phyloP scores from a whole-genome alignment of 495 filamentous ascomycete genomes.

The Beverwykella pulmonaria region DNA sequence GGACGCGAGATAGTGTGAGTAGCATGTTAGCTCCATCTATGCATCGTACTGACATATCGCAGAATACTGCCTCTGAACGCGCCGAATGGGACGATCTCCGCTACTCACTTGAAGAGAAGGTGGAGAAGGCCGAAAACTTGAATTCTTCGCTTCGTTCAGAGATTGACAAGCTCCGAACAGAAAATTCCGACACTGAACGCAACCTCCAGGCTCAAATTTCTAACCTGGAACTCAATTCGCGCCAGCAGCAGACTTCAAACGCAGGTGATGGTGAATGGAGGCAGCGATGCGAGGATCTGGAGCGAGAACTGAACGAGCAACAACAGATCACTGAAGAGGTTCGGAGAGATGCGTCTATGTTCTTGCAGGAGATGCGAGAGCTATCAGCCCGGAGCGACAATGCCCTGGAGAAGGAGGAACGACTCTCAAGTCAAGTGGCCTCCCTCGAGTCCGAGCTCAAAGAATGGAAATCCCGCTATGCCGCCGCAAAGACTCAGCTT shows the following conservation, averaged over 20 bases:
- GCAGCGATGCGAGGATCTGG: slow-evolving; percentile 63
- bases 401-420: slow-evolving; percentile 80
- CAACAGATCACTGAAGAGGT: slow-evolving; percentile 89
- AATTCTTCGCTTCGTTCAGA: slow-evolving; percentile 77
- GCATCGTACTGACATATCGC: slow-evolving; percentile 3
- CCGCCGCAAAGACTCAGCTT: slow-evolving; percentile 81
- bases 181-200: slow-evolving; percentile 65
- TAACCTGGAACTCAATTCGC: slow-evolving; percentile 42
- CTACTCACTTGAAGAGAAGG: slow-evolving; percentile 71
- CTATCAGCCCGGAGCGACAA: slow-evolving; percentile 76
- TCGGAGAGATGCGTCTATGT: slow-evolving; percentile 77
- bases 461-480: slow-evolving; percentile 88
- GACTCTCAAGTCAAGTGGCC: slow-evolving; percentile 70
- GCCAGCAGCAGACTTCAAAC: not conserved
- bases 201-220: slow-evolving; percentile 68
- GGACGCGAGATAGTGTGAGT: slow-evolving; percentile 54
- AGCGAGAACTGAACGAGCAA: slow-evolving; percentile 71
- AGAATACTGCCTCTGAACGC: slow-evolving; percentile 52
- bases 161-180: slow-evolving; percentile 68
- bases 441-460: slow-evolving; percentile 77
- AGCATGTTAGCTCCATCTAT: not conserved
- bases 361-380: slow-evolving; percentile 83
- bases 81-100: slow-evolving; percentile 76
- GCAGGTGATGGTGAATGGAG: slow-evolving; percentile 53
- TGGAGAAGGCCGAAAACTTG: slow-evolving; percentile 75